phyloP scores from a whole-genome alignment of 2,329 filamentous ascomycete genomes.

The Cadophora sp. region DNA sequence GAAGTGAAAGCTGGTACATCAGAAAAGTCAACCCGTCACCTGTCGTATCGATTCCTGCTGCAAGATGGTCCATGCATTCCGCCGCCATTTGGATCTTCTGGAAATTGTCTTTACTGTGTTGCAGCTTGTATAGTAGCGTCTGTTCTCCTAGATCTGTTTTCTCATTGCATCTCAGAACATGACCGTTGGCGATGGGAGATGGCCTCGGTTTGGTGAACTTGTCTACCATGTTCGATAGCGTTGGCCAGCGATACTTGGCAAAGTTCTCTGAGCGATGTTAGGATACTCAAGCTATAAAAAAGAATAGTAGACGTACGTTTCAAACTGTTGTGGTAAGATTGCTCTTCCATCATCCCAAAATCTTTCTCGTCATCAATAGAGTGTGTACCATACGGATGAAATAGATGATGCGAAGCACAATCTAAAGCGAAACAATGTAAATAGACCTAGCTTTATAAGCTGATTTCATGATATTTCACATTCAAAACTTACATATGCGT shows the following conservation, averaged over 20 bases:
- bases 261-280: slow-evolving; percentile 54
- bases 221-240: slow-evolving; percentile 95
- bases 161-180: slow-evolving; percentile 60
- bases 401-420: slow-evolving; percentile 72
- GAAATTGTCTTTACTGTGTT: slow-evolving; percentile 55
- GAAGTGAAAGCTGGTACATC: slow-evolving; percentile 73
- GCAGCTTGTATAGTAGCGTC: slow-evolving; percentile 66
- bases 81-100: slow-evolving; percentile 64
- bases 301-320: slow-evolving; percentile 58
- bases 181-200: slow-evolving; percentile 61
- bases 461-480: background rate
- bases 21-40: slow-evolving; percentile 74
- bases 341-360: slow-evolving; percentile 70
- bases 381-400: slow-evolving; percentile 68
- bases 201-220: slow-evolving; percentile 73
- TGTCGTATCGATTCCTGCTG: slow-evolving; percentile 74
- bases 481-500: slow-evolving; percentile 61
- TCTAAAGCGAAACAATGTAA: slow-evolving; percentile 74
- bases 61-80: slow-evolving; percentile 74
- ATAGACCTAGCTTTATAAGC: slow-evolving; percentile 33
- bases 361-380: slow-evolving; percentile 63
- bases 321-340: slow-evolving; percentile 71
- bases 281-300: background rate
- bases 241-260: slow-evolving; percentile 77
- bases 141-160: slow-evolving; percentile 57